A percentile compares a stretch with the other conserved stretches of the same genome.
Evolutionary conservation across 2,329 filamentous ascomycete species (phyloP).

Genomic region (Amylocarpus encephaloides): DNA sequence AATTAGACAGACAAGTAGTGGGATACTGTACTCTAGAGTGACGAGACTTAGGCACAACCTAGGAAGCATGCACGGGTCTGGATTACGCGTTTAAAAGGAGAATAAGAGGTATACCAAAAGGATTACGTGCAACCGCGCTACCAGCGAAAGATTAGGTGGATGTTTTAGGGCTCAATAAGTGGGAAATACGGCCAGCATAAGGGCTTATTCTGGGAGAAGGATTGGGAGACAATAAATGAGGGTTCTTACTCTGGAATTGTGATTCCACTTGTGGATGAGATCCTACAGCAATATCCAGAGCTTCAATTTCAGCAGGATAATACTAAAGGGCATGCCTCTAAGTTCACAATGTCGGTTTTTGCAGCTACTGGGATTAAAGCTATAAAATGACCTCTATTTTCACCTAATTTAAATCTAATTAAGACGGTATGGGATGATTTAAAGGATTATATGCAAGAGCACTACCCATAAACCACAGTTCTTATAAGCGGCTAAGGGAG

Average conservation of each 20-base stretch:
- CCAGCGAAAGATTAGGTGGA: conserved; percentile 18
- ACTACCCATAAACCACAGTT: conserved; percentile 12
- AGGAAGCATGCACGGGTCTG: conserved; percentile 1
- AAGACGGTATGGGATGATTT: conserved; percentile 17
- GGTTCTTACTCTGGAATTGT: conserved; percentile 11
- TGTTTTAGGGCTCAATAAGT: conserved; percentile 12
- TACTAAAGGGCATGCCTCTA: too few relatives aligned
- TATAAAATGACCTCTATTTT: too few relatives aligned
- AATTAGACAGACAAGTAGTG: conserved; percentile 4
- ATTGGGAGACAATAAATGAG: conserved; percentile 14
- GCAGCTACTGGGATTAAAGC: too few relatives aligned
- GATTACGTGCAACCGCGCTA: conserved; percentile 9
- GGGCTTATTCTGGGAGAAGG: too few relatives aligned
- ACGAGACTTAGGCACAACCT: conserved; percentile 12
- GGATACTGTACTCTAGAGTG: conserved; percentile 7
- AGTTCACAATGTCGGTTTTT: conserved; percentile 3
- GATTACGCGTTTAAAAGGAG: neutral
- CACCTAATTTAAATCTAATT: too few relatives aligned
- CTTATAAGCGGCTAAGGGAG: conserved; percentile 10
- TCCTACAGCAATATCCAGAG: conserved; percentile 10
- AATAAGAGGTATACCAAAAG: neutral
- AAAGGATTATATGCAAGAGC: conserved; percentile 18
- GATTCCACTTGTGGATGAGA: conserved; percentile 9
- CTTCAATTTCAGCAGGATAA: conserved; percentile 14
- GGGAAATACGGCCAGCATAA: conserved; percentile 6